Conservation (phyloP, 176 grass and related monocot genomes). For the Juncus effusus region DNA sequence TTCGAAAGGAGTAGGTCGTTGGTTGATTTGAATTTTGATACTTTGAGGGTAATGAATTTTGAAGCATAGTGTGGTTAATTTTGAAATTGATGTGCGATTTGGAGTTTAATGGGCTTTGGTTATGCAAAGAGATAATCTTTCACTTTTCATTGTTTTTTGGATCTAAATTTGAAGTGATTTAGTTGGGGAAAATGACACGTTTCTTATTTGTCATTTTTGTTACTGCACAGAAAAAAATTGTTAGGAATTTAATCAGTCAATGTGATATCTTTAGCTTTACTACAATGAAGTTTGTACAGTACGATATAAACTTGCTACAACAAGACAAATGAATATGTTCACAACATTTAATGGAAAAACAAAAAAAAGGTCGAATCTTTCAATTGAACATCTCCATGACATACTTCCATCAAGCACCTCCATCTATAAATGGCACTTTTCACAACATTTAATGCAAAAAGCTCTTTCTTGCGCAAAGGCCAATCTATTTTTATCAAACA, state of each 20-base stretch:
- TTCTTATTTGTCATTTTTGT: not conserved
- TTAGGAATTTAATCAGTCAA: not conserved
- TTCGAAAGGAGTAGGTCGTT: slow-evolving; percentile 7
- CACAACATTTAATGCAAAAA: no score
- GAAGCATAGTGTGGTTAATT: not conserved
- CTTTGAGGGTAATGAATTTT: not conserved
- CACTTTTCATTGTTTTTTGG: not conserved
- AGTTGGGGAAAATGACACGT: not conserved
- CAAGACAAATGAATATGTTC: no score
- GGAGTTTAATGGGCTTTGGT: not conserved
- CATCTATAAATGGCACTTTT: no score
- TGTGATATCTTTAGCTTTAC: no score
- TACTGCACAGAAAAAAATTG: not conserved
- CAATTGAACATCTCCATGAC: no score
- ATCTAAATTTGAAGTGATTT: slow-evolving; percentile 1
- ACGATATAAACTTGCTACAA: no score
- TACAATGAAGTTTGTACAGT: no score
- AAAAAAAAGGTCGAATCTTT: no score
- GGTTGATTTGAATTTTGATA: not conserved
- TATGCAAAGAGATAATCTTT: not conserved
- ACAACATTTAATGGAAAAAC: no score
- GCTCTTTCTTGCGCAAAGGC: not conserved
- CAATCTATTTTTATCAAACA: slow-evolving; percentile 5
- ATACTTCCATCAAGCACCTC: no score
- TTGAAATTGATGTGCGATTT: slow-evolving; percentile 14